Evolutionary conservation across 805 yeast genomes (phyloP), one percentile per base, ranked within the genome.

Genomic region (Myxozyma mucilagina): DNA sequence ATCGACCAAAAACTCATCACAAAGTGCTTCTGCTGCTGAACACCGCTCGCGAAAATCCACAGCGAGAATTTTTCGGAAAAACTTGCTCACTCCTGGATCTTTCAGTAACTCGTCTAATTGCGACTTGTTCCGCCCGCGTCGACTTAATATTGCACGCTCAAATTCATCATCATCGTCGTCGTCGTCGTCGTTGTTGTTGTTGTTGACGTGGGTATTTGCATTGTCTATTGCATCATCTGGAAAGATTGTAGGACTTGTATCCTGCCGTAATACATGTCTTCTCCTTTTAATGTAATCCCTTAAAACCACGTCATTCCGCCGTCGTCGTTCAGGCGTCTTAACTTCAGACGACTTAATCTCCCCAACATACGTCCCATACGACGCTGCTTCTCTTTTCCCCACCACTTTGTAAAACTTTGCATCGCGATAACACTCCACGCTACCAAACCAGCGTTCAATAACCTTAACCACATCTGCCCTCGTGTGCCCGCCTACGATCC

Each of bases 21-120:
- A 42, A 24, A 65, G 52, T 0, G 64, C 67, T 9, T 64, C 61
- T 5, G 43, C 56, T 2, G 68, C 64, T 14, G 52, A 36, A 4
- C 61, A 53, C 31, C 66, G 55, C 10, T 47, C 10, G 6, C 24
- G 43, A 50, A 41, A 59, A 31, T 65, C 61, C 11, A 63, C 48
- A 1, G 56, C 32, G 9, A 65, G 35, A 18, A 65, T 24, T 13
- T 53, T 9, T 20, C 11, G 16, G 14, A 65, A 41, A 31, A 65
- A 65, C 29, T 13, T 31, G 13, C 18, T 35, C 31, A 43, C 44
- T 20, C 60, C 39, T 4, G 58, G 56, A 41, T 64, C 67, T 34
- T 45, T 47, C 4, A 60, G 42, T 20, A 52, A 39, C 29, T 39
- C 39, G 8, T 18, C 38, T 11, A 57, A 18, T 36, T 38, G 44